Evolutionary conservation across 352 stramenopile genomes (phyloP), one percentile per base, ranked within the genome.

Genomic region (Globisporangium nodosum): DNA sequence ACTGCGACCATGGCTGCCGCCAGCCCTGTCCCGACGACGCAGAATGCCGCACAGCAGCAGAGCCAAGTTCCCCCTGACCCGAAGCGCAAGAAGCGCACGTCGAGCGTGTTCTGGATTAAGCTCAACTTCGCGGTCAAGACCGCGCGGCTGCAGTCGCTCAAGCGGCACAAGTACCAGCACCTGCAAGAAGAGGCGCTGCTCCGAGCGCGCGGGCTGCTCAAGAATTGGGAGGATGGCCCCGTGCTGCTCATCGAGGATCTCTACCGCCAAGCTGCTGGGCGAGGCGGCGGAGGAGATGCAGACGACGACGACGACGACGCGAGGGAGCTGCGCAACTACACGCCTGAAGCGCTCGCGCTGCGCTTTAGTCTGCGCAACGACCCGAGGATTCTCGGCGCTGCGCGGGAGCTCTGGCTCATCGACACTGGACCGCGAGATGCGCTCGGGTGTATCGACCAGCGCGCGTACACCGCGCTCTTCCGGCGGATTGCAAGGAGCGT

Each of bases 81-180:
- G 16, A 35, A 27, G 30, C 47, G 2, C 15, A 54, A 61, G 56
- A 74, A 81, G 37, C 63, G 64, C 5, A 63, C 60, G 61, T 75
- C 73, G 5, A 80, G 64, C 33, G 71, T 84, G 16, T 66, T 82
- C 8, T 88, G 81, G 81, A 68, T 90, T 50, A 85, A 88, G 49
- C 78, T 88, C 65, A 88, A 88, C 53, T 85, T 88, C 55, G 85
- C 76, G 11, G 75, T 88, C 64, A 84, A 90, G 63, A 52, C 78
- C 1, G 78, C 78, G 52, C 70, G 73, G 0, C 52, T 90, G 24
- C 81, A 87, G 60, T 64, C 73, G 3, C 68, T 85, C 53, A 88
- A 90, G 69, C 52, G 71, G 18, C 73, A 88, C 39, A 88, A 90
- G 68, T 88, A 88, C 54, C 78, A 88, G 48, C 74, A 90, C 56